Percentiles rank a stretch among this genome's conserved stretches.
Evolutionary conservation across 495 filamentous ascomycete species (phyloP).

Genomic region (Hypoxylon crocopeplum): DNA sequence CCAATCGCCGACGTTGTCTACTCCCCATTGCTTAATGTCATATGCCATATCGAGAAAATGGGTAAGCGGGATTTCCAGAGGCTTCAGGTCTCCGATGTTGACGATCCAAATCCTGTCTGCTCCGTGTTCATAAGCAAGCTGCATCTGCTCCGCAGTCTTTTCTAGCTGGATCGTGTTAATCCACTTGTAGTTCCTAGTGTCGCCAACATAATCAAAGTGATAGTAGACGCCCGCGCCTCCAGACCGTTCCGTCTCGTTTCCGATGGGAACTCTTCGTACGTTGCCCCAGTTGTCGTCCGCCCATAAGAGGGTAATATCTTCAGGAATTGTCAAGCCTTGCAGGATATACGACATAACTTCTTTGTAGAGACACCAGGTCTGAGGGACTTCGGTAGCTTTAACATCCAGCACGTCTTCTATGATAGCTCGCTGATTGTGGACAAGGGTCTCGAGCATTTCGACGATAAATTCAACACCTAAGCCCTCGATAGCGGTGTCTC

Average conservation of each 20-base stretch:
- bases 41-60: slow-evolving; percentile 74
- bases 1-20: slow-evolving; percentile 63
- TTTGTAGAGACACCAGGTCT: slow-evolving; percentile 77
- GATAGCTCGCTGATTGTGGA: slow-evolving; percentile 64
- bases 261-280: slow-evolving; percentile 67
- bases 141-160: slow-evolving; percentile 71
- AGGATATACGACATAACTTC: slow-evolving; percentile 74
- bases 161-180: slow-evolving; percentile 72
- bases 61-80: slow-evolving; percentile 70
- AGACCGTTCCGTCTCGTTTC: slow-evolving; percentile 62
- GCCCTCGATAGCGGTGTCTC: slow-evolving; percentile 66
- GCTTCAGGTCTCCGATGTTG: slow-evolving; percentile 78
- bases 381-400: slow-evolving; percentile 65
- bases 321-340: slow-evolving; percentile 68
- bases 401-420: slow-evolving; percentile 61
- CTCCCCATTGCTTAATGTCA: slow-evolving; percentile 61
- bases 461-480: slow-evolving; percentile 63
- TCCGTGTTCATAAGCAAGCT: slow-evolving; percentile 64
- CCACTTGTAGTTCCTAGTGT: slow-evolving; percentile 71
- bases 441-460: slow-evolving; percentile 61
- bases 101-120: slow-evolving; percentile 77
- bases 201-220: slow-evolving; percentile 76
- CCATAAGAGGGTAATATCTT: slow-evolving; percentile 76
- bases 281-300: slow-evolving; percentile 81
- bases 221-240: slow-evolving; percentile 81